Percentiles rank a stretch among this genome's conserved stretches.
Evolutionary conservation across 805 yeast genomes (phyloP).

Genomic region (Pichia californica): DNA sequence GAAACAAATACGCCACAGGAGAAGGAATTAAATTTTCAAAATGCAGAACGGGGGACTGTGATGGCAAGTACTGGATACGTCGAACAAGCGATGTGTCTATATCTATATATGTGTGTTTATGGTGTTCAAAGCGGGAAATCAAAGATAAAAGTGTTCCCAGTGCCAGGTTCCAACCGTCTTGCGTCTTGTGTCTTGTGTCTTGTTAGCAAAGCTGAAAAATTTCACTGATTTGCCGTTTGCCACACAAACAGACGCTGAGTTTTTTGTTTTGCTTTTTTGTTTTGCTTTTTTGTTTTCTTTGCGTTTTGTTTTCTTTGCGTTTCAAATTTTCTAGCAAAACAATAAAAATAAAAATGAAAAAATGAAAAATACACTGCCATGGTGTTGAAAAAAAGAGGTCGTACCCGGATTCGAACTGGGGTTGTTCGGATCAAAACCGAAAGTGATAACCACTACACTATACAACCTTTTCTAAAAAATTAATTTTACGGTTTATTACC

Average conservation of each 20-base stretch:
- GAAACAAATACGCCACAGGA: neutral
- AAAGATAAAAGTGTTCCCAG: neutral
- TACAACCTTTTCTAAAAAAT: slow-evolving; percentile 29
- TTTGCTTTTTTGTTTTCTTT: too few species aligned
- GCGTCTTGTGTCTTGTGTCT: too few species aligned
- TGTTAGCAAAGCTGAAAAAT: too few species aligned
- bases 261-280: too few species aligned
- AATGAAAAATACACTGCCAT: neutral
- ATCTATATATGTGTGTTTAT: too few species aligned
- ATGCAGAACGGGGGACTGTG: neutral
- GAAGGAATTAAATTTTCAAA: neutral
- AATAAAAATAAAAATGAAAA: neutral
- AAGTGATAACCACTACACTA: slow-evolving; percentile 80
- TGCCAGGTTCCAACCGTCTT: neutral
- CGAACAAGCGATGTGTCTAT: too few species aligned
- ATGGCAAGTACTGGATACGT: too few species aligned
- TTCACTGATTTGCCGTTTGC: too few species aligned
- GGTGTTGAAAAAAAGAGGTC: slow-evolving; percentile 37
- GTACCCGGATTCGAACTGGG: slow-evolving; percentile 85
- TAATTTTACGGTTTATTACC: neutral
- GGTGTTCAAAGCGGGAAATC: neutral
- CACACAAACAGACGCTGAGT: too few species aligned
- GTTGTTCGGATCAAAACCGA: slow-evolving; percentile 78
- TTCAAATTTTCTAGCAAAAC: too few species aligned
- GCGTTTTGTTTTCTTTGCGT: too few species aligned